Evolutionary conservation across 169 alveolate species (phyloP), one percentile per base, ranked within the genome.

Genomic region (Plasmodium yoelii): DNA sequence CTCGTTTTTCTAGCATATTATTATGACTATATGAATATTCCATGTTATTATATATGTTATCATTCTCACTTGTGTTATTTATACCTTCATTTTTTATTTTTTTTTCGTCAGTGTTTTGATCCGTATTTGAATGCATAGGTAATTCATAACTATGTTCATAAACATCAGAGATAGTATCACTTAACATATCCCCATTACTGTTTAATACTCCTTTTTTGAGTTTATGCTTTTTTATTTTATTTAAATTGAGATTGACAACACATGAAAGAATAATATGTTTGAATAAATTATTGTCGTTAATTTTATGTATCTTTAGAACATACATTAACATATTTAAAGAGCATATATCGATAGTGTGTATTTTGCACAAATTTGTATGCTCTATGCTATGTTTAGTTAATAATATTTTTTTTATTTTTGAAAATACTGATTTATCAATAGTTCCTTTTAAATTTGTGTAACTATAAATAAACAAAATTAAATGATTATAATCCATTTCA

Each of bases 291-390:
- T 63, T 70, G 24, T 65, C 80, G 44, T 77, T 77, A 63, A 77
- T 6, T 34, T 63, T 51, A 26, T 26, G 22, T 61, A 49, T 64
- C n/a, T 65, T 75, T 5, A 77, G 39, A 13, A 77, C 77, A 63
- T 65, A 8, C 80, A 77, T 63, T 22, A 77, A 61, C 89, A 77
- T 77, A 57, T 77, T 77, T 8, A 77, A 56, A 3, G 89, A 77
- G n/a, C 89, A 65, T 0, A 77, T 55, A 59, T 77, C 73, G 24
- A 77, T 19, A 57, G 34, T 39, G 46, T 64, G 73, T 34, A 77
- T 19, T 64, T n/a, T 5, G 7, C 34, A 53, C 9, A 64, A 44
- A 6, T 59, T 47, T 18, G 47, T 10, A 28, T 26, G 28, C 46
- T 51, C 12, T 7, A 39, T 19, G 13, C 34, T 72, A 28, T 39